Evolutionary conservation across 352 stramenopile genomes (phyloP), one percentile per base, ranked within the genome.

Genomic region (Pythium aquatile): DNA sequence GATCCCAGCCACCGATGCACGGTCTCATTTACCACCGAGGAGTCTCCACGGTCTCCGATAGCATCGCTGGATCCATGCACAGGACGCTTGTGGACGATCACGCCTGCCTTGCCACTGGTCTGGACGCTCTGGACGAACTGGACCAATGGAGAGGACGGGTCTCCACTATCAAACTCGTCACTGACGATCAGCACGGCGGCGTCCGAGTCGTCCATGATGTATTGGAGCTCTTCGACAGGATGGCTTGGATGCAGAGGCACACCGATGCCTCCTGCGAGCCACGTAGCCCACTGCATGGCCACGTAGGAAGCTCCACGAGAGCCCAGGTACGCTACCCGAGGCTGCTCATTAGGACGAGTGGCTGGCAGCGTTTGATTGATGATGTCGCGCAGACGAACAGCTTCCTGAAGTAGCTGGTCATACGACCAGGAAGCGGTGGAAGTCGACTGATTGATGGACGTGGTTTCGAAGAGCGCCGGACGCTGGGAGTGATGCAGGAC

Each of bases 221-320:
- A 91, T 61, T 85, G 72, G 48, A 93, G 78, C 72, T 94, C 85
- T 8, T 85, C 79, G 2, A 59, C 52, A 1, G 83, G 82, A 37
- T 92, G 83, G 0, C 68, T 68, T 1, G 77, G 55, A 58, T 88
- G 83, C 29, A 94, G 70, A 6, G 84, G 85, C 46, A 94, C 83
- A 0, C 78, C 83, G 42, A 91, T 73, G 35, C 66, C 79, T 10
- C 82, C 85, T 0, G 79, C 75, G 11, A 88, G 72, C 85, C 85
- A 96, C 61, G 88, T 87, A 3, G 76, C 84, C 83, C 82, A 96
- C 55, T 91, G 79, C 28, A 87, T 83, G 10, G 76, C 63, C 14
- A 93, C 58, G 59, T 90, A 93, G 51, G 77, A 77, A 39, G 77
- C 68, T 0, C 69, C 77, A 39, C 77, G 77, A 39, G 61, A 68